A percentile compares a stretch with the other conserved stretches of the same genome.
phyloP scores from a whole-genome alignment of 352 stramenopile genomes.

The Globisporangium irregulare region DNA sequence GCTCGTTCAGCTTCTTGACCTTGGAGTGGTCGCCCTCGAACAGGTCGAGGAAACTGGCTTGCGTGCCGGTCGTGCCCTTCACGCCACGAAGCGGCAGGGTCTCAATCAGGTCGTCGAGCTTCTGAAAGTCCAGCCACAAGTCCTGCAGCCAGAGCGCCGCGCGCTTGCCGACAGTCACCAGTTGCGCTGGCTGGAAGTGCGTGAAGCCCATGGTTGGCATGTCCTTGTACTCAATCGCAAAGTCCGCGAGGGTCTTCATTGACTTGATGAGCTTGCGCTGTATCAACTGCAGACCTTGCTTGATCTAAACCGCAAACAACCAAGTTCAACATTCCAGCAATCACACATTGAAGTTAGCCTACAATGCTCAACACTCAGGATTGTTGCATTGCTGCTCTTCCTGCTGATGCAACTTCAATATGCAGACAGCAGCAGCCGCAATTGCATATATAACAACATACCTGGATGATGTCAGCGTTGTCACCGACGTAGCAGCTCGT shows the following conservation, averaged over 20 bases:
- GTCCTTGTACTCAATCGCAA: slow-evolving; percentile 93
- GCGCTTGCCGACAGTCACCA: slow-evolving; percentile 98
- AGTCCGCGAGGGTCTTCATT: slow-evolving; percentile 94
- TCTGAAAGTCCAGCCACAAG: slow-evolving; percentile 95
- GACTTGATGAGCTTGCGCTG: slow-evolving; percentile 97
- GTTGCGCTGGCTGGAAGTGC: slow-evolving; percentile 98
- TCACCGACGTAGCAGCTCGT: slow-evolving; percentile 99
- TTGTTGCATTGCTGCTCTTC: background rate
- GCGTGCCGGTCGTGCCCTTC: slow-evolving; percentile 98
- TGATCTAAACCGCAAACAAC: slow-evolving; percentile 49
- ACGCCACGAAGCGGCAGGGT: slow-evolving; percentile 96
- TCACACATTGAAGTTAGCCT: slow-evolving; percentile 6
- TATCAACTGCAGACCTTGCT: slow-evolving; percentile 94
- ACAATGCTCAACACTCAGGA: background rate
- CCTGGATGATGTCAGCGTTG: slow-evolving; percentile 98
- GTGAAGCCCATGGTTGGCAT: slow-evolving; percentile 98
- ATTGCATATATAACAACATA: slow-evolving; percentile 2
- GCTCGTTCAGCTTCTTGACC: slow-evolving; percentile 93
- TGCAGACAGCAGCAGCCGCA: background rate
- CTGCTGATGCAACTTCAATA: background rate
- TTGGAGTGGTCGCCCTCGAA: slow-evolving; percentile 99
- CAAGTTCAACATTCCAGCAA: slow-evolving; percentile 8
- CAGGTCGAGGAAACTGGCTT: slow-evolving; percentile 98
- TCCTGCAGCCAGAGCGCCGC: slow-evolving; percentile 98
- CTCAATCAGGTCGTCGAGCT: slow-evolving; percentile 95